These are phyloP conservation scores for Cenchrus purpureus DNA, from an alignment of 176 grass and related monocot genomes.

Conservation along the genomic window DNA sequence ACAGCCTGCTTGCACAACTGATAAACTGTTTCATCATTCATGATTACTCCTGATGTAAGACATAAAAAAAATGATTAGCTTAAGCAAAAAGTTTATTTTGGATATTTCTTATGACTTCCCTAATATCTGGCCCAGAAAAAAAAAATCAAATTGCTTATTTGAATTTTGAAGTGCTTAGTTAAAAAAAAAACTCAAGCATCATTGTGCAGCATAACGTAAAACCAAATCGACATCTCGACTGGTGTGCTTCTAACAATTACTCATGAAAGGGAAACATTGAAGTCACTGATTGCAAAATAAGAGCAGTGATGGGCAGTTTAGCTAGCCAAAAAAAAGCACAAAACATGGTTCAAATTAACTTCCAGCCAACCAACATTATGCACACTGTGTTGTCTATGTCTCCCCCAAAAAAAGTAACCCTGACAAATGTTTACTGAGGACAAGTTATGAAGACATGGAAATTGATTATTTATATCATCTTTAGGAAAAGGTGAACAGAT, in stretches of 20 bases:
- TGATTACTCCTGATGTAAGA: constrained; percentile 74
- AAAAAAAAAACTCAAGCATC: not conserved
- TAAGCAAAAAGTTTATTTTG: not conserved
- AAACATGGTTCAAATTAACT: not conserved
- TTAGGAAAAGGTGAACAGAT: not conserved
- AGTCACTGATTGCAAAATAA: not conserved
- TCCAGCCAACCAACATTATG: not conserved
- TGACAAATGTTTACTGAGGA: not conserved
- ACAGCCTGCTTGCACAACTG: constrained; percentile 98
- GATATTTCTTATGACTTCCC: not conserved
- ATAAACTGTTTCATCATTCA: constrained; percentile 98
- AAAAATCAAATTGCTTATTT: not conserved
- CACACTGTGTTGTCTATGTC: not conserved
- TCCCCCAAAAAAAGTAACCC: not conserved
- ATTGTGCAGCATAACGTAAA: not conserved
- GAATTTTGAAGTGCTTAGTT: not conserved
- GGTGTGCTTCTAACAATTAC: not conserved
- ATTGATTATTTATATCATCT: not conserved
- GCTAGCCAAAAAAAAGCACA: constrained; percentile 2
- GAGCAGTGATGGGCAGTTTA: not conserved
- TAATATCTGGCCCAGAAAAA: not conserved
- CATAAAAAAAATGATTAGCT: constrained; percentile 32
- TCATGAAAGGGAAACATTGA: not conserved
- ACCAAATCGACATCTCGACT: not conserved
- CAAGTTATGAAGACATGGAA: not conserved